Base-by-base conservation (phyloP, 345 rosid genomes). In the Lumnitzera littorea region DNA sequence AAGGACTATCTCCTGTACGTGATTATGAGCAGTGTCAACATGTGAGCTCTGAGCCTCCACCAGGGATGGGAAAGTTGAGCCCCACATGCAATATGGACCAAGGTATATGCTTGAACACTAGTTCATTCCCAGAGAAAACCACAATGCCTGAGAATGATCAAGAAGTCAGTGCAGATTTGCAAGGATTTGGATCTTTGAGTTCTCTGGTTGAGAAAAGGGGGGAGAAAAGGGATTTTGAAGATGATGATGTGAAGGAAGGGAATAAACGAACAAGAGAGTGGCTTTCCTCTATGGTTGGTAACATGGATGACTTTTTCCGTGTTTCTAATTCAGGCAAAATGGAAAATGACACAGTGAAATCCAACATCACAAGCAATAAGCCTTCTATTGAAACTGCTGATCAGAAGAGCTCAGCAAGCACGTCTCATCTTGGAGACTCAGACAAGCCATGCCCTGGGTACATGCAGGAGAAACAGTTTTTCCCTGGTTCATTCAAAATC, bases 401-500 rank as follows among this genome's bases (percentile, higher is more conserved):
- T 59, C 68, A 63, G 67, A 79, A 68, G 46, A 73, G 62, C 65
- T 66, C 73, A 63, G 69, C 70, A 46, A 58, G 48, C 46, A 65
- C 64, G 64, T 61, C 68, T 63, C 72, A 58, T 53, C 60, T 48
- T 53, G 74, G 41, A 23, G 70, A 20, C 20, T 20, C 20, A 20
- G 20, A 66, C 60, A 81, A 72, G 55, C 23, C 83, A 49, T 60
- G 78, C 55, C 56, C 66, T 27, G 74, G 61, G 62, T 77, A 71
- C 77, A 68, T 87, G 36, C 82, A 80, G 78, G 97, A 94, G 74
- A 87, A 81, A 65, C 87, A 84, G 72, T 78, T 87, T 67, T 76
- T 83, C 70, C 91, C 92, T 8, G 74, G 84, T 77, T 80, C 96
- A 58, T 90, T 86, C 73, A 94, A 88, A 82, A 94, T 84, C 15